Evolutionary conservation across 2,329 filamentous ascomycete species (phyloP), one percentile per base, ranked within the genome.

Genomic region (Penicillium sp.): DNA sequence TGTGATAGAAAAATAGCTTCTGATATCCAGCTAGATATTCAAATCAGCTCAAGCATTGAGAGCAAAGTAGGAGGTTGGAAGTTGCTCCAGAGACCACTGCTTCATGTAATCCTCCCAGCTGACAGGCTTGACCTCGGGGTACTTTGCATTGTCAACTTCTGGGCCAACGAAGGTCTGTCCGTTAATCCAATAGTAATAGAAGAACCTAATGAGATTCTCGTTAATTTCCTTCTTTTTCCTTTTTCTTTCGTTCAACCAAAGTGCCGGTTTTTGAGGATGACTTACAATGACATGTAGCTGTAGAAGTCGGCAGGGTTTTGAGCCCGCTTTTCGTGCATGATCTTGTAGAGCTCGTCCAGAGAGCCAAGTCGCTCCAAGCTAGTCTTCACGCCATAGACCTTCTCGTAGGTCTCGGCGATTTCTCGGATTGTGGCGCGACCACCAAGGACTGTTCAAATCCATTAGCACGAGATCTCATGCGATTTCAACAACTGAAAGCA

Each of bases 381-480:
- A 29, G 21, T 59, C 49, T 57, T 58, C 6, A 61, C 44, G 5
- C 63, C 60, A 40, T 69, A 71, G 1, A 67, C 64, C 11, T 56
- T 57, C 21, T 67, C 58, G 36, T 67, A 68, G 3, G 55, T 54
- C 18, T 49, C 47, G 3, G 67, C 65, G 13, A 72, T 62, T 27
- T 67, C 54, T 2, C 52, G 56, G 32, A 68, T 64, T 1, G 54
- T 63, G 16, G 60, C 59, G 6, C 60, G 45, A 60, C 76, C 55
- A 59, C 77, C 61, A 58, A 77, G 57, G 62, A 74, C 61, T 78
- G 67, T 42, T 32, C 43, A 41, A 31, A 7, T 22, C 29, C 48
- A 54, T 21, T 48, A 48, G 40, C 22, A 11, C 22, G 13, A 6
- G n/a, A 4, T n/a, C 34, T 6, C 5, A n/a, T 6, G 14, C 24